phyloP scores from a whole-genome alignment of 176 grass and related monocot species.

The Metroxylon sagu region DNA sequence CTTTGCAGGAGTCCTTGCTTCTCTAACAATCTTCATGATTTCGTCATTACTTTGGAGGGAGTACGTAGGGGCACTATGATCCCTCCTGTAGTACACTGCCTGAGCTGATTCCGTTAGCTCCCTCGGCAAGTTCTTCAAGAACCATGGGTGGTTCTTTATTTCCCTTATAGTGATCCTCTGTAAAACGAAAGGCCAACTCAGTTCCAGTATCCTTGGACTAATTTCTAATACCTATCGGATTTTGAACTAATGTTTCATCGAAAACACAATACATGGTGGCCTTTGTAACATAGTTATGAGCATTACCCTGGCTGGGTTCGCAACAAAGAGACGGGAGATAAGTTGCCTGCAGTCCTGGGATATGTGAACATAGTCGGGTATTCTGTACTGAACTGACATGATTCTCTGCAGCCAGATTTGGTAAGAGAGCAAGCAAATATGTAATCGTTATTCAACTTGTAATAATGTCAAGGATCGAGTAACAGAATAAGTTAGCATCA shows the following conservation, averaged over 20 bases:
- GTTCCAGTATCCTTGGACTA: neutral
- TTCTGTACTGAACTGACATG: constrained; percentile 57
- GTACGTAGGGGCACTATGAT: constrained; percentile 22
- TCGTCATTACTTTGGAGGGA: constrained; percentile 70
- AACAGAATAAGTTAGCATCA: no score
- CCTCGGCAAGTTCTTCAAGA: constrained; percentile 66
- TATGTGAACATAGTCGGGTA: constrained; percentile 68
- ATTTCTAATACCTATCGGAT: no score
- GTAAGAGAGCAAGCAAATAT: no score
- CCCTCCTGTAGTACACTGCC: constrained; percentile 52
- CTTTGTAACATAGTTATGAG: constrained; percentile 1
- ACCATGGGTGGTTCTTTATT: constrained; percentile 82
- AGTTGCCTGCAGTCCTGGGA: constrained; percentile 64
- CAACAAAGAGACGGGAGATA: constrained; percentile 61
- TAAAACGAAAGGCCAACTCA: neutral
- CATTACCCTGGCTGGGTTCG: constrained; percentile 49
- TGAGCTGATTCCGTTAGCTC: constrained; percentile 78
- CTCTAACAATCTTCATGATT: constrained; percentile 61
- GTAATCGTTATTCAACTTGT: no score
- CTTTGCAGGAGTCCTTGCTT: constrained; percentile 51
- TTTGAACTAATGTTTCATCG: no score
- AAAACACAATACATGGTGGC: neutral
- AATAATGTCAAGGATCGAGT: no score
- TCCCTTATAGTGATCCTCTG: constrained; percentile 71
- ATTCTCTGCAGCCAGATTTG: constrained; percentile 41